Evolutionary conservation across 768 basidiomycete species (phyloP), one percentile per base, ranked within the genome.

Genomic region (Russula olivacea): DNA sequence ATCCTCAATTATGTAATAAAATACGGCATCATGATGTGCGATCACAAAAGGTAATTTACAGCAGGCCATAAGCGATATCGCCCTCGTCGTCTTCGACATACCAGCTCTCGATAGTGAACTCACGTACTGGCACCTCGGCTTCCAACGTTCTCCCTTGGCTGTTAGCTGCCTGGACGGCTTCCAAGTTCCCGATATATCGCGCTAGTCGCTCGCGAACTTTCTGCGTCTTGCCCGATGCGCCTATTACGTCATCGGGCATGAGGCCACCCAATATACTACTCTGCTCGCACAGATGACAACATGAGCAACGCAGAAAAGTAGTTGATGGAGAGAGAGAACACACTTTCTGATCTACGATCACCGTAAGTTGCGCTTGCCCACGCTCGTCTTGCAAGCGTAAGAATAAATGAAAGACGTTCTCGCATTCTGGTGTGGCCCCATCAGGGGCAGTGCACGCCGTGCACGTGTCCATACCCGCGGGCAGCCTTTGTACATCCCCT

Each of bases 51-150:
- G 15, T 9, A 52, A 25, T 3, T 23, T 36, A 63, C 15, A 25
- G 43, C 8, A 64, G 45, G 1, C 63, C 63, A 38, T 64, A 64
- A 2, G 41, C 63, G 5, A 64, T 50, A 12, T 17, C 58, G 19
- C 23, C 49, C n/a, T 34, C 62, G 8, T 49, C 58, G 36, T 55
- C 63, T 8, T 43, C 38, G 2, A 64, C 54, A 59, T 38, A 43
- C 67, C 67, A 68, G 36, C 65, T 66, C 34, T 66, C 58, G 11
- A 68, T 47, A 15, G 65, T 53, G 21, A 51, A 67, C 15, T 68
- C 67, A 6, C 57, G 52, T 15, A 61, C 55, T 5, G 56, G 50
- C 5, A 49, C 59, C 17, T 30, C 34, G 23, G 36, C 45, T 6
- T 23, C 45, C 12, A 66, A 6, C 12, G 45, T 55, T n/a, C 49